These are phyloP conservation scores for Cyphellophora attinorum DNA, from an alignment of 2,329 filamentous ascomycete genomes.

Conservation along the genomic window DNA sequence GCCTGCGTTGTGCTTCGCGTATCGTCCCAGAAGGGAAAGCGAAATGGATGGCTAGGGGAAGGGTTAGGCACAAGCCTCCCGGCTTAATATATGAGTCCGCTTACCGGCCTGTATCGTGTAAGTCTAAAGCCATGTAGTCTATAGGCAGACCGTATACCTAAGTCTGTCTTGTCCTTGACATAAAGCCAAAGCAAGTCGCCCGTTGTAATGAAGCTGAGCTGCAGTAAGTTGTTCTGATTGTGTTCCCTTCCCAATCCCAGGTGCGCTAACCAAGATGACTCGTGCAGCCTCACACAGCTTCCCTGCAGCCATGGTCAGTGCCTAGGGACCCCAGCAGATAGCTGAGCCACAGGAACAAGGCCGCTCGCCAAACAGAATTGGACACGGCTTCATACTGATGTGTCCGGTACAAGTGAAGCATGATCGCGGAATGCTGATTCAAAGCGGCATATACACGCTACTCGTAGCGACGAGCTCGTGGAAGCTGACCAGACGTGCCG, in stretches of 20 bases:
- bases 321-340: not conserved
- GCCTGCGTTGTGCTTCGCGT: too few species aligned
- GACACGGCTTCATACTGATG: conserved; percentile 6
- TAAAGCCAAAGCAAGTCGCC: conserved; percentile 87
- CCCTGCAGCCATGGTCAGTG: conserved; percentile 25
- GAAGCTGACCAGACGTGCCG: too few species aligned
- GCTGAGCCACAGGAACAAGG: too few species aligned
- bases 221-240: conserved; percentile 84
- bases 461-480: too few species aligned
- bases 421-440: too few species aligned
- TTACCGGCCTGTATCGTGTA: conserved; percentile 60
- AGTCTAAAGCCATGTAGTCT: not conserved
- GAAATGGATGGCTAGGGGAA: too few species aligned
- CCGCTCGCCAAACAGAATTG: too few species aligned
- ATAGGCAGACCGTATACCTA: conserved; percentile 49
- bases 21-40: too few species aligned
- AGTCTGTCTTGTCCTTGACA: conserved; percentile 76
- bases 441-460: too few species aligned
- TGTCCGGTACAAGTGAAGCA: too few species aligned
- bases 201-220: conserved; percentile 84
- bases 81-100: conserved; percentile 81
- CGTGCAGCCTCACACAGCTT: conserved; percentile 71
- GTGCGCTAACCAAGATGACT: conserved; percentile 88
- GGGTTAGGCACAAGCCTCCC: too few species aligned
- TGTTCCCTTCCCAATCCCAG: conserved; percentile 95